These are phyloP conservation scores for Albifimbria verrucaria DNA, from an alignment of 2,329 filamentous ascomycete genomes.

Conservation along the genomic window DNA sequence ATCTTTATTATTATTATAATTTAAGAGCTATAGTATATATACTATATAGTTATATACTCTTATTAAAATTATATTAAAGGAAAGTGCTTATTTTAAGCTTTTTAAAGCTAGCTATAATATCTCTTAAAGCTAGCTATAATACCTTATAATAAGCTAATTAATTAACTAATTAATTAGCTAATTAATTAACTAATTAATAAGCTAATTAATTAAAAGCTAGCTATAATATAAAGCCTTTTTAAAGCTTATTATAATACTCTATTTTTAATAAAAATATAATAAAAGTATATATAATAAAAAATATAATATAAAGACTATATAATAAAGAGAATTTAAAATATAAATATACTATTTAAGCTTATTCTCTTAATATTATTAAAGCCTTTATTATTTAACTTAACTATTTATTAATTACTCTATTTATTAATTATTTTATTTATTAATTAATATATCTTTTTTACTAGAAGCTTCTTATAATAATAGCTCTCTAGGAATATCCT, in stretches of 20 bases:
- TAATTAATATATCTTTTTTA: too few relatives aligned
- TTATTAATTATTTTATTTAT: too few relatives aligned
- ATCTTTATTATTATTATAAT: background rate
- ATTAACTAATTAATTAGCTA: background rate
- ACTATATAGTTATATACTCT: background rate
- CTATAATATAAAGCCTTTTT: background rate
- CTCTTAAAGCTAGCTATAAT: background rate
- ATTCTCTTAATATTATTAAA: too few relatives aligned
- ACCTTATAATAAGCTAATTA: background rate
- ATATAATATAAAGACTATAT: background rate
- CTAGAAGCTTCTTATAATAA: too few relatives aligned
- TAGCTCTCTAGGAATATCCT: too few relatives aligned
- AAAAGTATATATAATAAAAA: too few relatives aligned
- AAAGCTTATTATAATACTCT: too few relatives aligned
- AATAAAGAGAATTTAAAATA: background rate
- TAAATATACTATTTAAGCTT: background rate
- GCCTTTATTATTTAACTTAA: too few relatives aligned
- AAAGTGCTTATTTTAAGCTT: background rate
- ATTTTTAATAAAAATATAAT: too few relatives aligned
- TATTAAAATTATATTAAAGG: background rate
- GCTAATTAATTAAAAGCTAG: background rate
- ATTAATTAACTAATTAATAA: background rate
- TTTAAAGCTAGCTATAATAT: background rate
- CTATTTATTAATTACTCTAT: too few relatives aligned
- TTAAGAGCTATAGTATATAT: background rate